Conservation (phyloP, 2,329 filamentous ascomycete genomes). For the Hysterium pulicare region DNA sequence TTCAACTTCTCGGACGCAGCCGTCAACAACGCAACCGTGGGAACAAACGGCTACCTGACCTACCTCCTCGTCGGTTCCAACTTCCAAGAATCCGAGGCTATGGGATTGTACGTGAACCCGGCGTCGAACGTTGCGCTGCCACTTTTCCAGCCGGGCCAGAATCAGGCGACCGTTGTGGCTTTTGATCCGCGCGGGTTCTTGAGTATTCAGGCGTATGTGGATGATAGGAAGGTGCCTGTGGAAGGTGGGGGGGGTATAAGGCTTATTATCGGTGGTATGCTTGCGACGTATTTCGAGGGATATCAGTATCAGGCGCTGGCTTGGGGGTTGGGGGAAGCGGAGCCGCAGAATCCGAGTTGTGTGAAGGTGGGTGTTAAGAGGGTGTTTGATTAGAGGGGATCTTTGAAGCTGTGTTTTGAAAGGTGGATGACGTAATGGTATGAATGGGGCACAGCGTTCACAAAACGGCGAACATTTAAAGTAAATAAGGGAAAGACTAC, state of each 20-base stretch:
- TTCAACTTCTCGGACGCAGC: constrained; percentile 33
- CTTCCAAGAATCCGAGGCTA: constrained; percentile 31
- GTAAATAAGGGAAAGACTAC: too few species aligned
- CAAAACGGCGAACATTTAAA: too few species aligned
- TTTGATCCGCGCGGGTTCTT: constrained; percentile 41
- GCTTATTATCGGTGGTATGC: constrained; percentile 12
- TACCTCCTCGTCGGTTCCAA: constrained; percentile 39
- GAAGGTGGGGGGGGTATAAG: too few species aligned
- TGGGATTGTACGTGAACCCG: constrained; percentile 36
- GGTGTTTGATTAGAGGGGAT: constrained; percentile 14
- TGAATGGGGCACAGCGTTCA: too few species aligned
- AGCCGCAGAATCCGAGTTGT: constrained; percentile 47
- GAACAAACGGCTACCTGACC: constrained; percentile 37
- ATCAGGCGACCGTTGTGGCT: constrained; percentile 26
- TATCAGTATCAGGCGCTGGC: constrained; percentile 45
- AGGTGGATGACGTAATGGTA: too few species aligned
- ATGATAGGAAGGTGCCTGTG: constrained; percentile 38
- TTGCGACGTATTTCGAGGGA: constrained; percentile 36
- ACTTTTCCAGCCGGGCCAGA: constrained; percentile 35
- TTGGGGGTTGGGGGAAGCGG: constrained; percentile 40
- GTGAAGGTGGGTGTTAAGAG: constrained; percentile 42
- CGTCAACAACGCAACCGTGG: constrained; percentile 13
- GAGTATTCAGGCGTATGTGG: constrained; percentile 39
- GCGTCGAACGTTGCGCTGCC: constrained; percentile 43
- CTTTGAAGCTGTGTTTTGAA: too few species aligned